phyloP scores from a whole-genome alignment of 2,329 filamentous ascomycete species.

The Claviceps africana region DNA sequence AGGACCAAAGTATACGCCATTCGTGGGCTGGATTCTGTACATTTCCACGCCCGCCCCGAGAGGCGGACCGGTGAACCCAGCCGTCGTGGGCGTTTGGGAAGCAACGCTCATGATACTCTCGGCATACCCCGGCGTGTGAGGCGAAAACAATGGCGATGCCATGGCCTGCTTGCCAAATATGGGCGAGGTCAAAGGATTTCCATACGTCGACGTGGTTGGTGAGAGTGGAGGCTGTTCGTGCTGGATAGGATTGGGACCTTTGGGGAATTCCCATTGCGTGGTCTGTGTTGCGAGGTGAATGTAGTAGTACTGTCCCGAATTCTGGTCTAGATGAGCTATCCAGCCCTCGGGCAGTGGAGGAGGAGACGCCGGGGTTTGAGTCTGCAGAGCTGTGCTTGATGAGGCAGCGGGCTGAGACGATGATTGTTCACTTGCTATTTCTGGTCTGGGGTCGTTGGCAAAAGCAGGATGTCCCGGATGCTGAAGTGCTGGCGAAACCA shows the following conservation, averaged over 20 bases:
- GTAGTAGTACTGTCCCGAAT: slow-evolving; percentile 96
- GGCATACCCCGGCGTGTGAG: slow-evolving; percentile 71
- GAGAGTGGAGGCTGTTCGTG: slow-evolving; percentile 73
- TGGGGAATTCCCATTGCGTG: slow-evolving; percentile 98
- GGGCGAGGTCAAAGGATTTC: slow-evolving; percentile 58
- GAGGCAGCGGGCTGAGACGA: slow-evolving; percentile 28
- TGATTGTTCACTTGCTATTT: slow-evolving; percentile 32
- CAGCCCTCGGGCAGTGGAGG: slow-evolving; percentile 92
- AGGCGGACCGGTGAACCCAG: slow-evolving; percentile 81
- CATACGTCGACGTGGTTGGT: slow-evolving; percentile 63
- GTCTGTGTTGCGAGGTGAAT: slow-evolving; percentile 91
- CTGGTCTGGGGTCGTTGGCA: slow-evolving; percentile 61
- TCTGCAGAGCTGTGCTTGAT: slow-evolving; percentile 21
- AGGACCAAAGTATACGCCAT: slow-evolving; percentile 94
- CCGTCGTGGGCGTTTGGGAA: slow-evolving; percentile 57
- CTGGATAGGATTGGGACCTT: slow-evolving; percentile 79
- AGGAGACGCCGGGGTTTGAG: slow-evolving; percentile 60
- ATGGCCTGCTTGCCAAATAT: slow-evolving; percentile 44
- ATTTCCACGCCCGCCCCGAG: slow-evolving; percentile 80
- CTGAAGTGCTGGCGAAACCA: slow-evolving; percentile 36
- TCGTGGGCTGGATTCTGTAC: slow-evolving; percentile 86
- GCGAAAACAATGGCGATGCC: slow-evolving; percentile 69
- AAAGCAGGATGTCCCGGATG: slow-evolving; percentile 73
- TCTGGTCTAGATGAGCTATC: slow-evolving; percentile 93
- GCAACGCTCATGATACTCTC: slow-evolving; percentile 75